These are phyloP conservation scores for Pleurostoma richardsiae DNA, from an alignment of 2,329 filamentous ascomycete genomes.

Conservation along the genomic window DNA sequence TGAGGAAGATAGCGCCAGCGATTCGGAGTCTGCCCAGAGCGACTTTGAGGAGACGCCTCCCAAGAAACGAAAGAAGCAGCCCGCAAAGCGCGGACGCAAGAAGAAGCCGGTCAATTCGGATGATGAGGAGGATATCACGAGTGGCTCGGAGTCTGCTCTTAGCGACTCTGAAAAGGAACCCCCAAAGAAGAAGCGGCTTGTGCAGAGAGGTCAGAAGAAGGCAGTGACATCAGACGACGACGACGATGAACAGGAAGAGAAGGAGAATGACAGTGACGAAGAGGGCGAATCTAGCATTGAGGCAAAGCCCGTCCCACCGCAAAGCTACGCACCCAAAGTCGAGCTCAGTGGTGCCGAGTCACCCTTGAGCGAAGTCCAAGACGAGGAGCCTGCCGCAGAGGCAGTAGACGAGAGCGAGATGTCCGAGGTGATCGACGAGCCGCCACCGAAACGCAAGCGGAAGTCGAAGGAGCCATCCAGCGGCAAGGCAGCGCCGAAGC, in stretches of 20 bases:
- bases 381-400: conserved; percentile 4
- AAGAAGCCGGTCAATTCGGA: conserved; percentile 23
- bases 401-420: conserved; percentile 51
- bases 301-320: conserved; percentile 13
- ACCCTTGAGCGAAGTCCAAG: conserved; percentile 8
- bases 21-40: too few species aligned
- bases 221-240: conserved; percentile 2
- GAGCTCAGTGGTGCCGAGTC: conserved; percentile 1
- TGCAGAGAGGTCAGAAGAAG: conserved; percentile 3
- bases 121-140: conserved; percentile 13
- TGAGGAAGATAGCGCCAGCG: background rate
- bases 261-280: background rate
- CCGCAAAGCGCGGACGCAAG: conserved; percentile 15
- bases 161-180: too few species aligned
- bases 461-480: conserved; percentile 40
- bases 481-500: conserved; percentile 29
- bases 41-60: conserved; percentile 9
- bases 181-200: too few species aligned
- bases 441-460: conserved; percentile 53
- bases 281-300: background rate
- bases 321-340: conserved; percentile 1
- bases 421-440: conserved; percentile 75
- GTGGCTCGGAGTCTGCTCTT: background rate
- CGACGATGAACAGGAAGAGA: background rate
- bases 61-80: conserved; percentile 18